Evolutionary conservation across 2,329 filamentous ascomycete genomes (phyloP).

Genomic region (Penicillium fuscoglaucum): DNA sequence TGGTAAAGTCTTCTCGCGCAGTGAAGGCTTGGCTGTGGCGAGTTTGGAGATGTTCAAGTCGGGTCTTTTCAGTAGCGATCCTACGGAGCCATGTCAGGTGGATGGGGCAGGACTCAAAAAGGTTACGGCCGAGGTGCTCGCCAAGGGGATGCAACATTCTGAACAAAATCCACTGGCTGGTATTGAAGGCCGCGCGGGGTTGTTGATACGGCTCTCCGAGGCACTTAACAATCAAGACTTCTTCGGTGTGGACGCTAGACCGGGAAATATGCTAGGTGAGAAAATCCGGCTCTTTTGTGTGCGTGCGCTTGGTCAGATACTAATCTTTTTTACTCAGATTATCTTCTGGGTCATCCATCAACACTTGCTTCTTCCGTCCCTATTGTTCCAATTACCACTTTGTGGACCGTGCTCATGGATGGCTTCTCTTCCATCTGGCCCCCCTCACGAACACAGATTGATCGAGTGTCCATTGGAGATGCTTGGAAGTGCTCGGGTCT

Average conservation of each 20-base stretch:
- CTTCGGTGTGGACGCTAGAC: constrained; percentile 80
- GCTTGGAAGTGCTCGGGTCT: constrained; percentile 89
- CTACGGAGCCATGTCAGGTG: constrained; percentile 80
- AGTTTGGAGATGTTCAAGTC: constrained; percentile 90
- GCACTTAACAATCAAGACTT: constrained; percentile 78
- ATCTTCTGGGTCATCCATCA: constrained; percentile 86
- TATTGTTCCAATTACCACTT: constrained; percentile 78
- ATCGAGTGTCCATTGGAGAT: constrained; percentile 84
- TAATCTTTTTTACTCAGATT: constrained; percentile 58
- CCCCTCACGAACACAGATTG: constrained; percentile 77
- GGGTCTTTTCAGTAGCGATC: constrained; percentile 82
- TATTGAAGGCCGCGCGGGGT: constrained; percentile 76
- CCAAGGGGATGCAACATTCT: constrained; percentile 79
- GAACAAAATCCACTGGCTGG: constrained; percentile 80
- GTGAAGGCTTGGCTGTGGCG: constrained; percentile 80
- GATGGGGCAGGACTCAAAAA: constrained; percentile 77
- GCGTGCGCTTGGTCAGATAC: not conserved
- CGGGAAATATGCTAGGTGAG: constrained; percentile 91
- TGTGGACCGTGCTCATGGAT: constrained; percentile 90
- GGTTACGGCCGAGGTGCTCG: constrained; percentile 72
- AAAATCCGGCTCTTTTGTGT: not conserved
- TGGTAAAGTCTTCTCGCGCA: constrained; percentile 76
- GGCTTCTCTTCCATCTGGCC: constrained; percentile 89
- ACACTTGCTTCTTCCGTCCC: constrained; percentile 87
- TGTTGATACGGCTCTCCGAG: constrained; percentile 72